Evolutionary conservation across 768 basidiomycete species (phyloP).

Genomic region (Phylloporus arenicola): DNA sequence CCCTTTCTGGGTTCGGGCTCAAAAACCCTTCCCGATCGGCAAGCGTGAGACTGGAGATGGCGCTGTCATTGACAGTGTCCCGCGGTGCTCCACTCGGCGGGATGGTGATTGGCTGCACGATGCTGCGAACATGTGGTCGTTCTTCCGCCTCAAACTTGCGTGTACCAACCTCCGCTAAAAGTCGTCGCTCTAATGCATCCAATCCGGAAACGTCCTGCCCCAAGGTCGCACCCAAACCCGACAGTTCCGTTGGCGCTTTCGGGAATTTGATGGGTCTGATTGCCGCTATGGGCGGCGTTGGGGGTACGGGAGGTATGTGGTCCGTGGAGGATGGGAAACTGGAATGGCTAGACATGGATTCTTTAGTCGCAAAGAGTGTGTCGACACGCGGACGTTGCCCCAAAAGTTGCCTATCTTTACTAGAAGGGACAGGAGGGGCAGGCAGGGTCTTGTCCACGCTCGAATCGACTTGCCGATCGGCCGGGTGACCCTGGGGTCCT

Average conservation of each 20-base stretch:
- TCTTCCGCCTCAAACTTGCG: slow-evolving; percentile 34
- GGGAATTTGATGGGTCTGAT: slow-evolving; percentile 32
- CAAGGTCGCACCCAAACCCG: slow-evolving; percentile 20
- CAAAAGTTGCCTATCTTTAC: slow-evolving; percentile 25
- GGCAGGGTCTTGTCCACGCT: slow-evolving; percentile 57
- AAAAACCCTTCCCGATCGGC: slow-evolving; percentile 26
- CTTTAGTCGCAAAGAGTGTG: slow-evolving; percentile 21
- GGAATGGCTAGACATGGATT: slow-evolving; percentile 5
- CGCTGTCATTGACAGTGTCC: slow-evolving; percentile 37
- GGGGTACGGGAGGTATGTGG: slow-evolving; percentile 31
- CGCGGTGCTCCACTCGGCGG: slow-evolving; percentile 25
- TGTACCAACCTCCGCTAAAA: slow-evolving; percentile 72
- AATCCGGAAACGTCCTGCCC: slow-evolving; percentile 41
- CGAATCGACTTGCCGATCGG: slow-evolving; percentile 12
- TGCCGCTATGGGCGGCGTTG: slow-evolving; percentile 50
- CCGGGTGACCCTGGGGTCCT: slow-evolving; percentile 16
- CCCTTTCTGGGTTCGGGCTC: slow-evolving; percentile 13
- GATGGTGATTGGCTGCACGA: slow-evolving; percentile 37
- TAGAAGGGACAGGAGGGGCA: slow-evolving; percentile 48
- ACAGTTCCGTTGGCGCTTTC: slow-evolving; percentile 29
- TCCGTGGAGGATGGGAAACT: slow-evolving; percentile 11
- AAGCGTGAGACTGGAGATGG: slow-evolving; percentile 44
- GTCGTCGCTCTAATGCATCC: slow-evolving; percentile 64
- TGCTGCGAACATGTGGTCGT: slow-evolving; percentile 33
- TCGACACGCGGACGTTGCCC: slow-evolving; percentile 28